Evolutionary conservation across 306 rosid genomes (phyloP).

Genomic region (Quercus wislizeni): DNA sequence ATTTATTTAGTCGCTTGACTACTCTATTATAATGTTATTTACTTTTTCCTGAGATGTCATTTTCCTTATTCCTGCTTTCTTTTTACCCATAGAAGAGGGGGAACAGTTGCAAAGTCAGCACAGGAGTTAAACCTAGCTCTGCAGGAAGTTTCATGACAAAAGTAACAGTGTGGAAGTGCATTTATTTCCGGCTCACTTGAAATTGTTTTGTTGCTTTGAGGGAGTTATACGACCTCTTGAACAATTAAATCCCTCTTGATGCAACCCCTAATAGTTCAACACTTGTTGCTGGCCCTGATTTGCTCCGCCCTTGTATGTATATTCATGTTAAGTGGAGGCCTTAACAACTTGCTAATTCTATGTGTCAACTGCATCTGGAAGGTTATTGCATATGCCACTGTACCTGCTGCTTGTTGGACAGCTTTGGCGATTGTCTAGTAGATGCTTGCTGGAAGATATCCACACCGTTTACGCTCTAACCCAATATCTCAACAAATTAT

Average conservation of each 20-base stretch:
- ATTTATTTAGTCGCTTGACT: constrained; percentile 1
- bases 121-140: constrained; percentile 88
- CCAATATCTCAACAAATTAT: constrained; percentile 12
- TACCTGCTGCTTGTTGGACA: constrained; percentile 44
- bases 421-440: constrained; percentile 28
- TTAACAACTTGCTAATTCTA: constrained; percentile 47
- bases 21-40: constrained; percentile 3
- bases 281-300: constrained; percentile 30
- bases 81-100: constrained; percentile 74
- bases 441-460: constrained; percentile 20
- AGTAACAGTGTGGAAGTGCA: constrained; percentile 18
- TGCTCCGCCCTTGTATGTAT: constrained; percentile 46
- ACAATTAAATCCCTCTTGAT: constrained; percentile 39
- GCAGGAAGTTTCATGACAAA: constrained; percentile 68
- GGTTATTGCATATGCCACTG: constrained; percentile 28
- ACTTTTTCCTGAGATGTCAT: constrained; percentile 11
- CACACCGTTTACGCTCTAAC: constrained; percentile 18
- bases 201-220: constrained; percentile 27
- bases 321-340: constrained; percentile 36
- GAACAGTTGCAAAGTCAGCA: constrained; percentile 82
- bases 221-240: constrained; percentile 51
- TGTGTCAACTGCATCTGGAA: constrained; percentile 29
- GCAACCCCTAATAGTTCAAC: constrained; percentile 40
- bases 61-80: constrained; percentile 23
- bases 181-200: constrained; percentile 20